Evolutionary conservation across 257 asterid species (phyloP).

Genomic region (Parsonsia alboflavescens): DNA sequence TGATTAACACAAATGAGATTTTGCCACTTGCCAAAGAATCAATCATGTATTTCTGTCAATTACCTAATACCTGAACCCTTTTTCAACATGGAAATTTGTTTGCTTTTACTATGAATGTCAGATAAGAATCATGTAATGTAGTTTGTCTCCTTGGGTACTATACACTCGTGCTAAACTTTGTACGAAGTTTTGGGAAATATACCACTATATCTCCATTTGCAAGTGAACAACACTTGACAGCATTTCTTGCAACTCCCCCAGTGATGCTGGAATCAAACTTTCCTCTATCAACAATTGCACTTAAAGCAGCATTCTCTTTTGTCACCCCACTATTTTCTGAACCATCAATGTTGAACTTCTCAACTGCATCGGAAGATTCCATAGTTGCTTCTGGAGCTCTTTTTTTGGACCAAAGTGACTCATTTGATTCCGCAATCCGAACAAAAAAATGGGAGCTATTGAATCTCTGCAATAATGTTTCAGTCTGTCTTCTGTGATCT

Average conservation of each 20-base stretch:
- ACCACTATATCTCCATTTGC: conserved; percentile 97
- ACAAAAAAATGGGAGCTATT: conserved; percentile 79
- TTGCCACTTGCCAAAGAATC: not conserved
- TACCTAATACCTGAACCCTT: not conserved
- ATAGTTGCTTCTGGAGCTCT: conserved; percentile 30
- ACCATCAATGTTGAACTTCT: conserved; percentile 34
- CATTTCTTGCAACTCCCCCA: conserved; percentile 94
- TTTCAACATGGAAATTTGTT: not conserved
- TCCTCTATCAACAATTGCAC: conserved; percentile 77
- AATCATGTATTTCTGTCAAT: not conserved
- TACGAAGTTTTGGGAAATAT: conserved; percentile 36
- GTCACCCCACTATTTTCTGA: conserved; percentile 33
- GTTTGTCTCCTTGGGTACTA: not conserved
- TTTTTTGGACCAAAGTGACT: conserved; percentile 88
- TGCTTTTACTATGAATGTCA: not conserved
- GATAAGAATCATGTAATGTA: not conserved
- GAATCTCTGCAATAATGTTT: conserved; percentile 60
- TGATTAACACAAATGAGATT: not conserved
- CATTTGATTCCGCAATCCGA: conserved; percentile 72
- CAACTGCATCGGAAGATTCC: conserved; percentile 35
- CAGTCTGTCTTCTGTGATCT: conserved; percentile 74
- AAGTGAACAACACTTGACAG: conserved; percentile 73
- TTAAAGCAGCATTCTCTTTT: conserved; percentile 35
- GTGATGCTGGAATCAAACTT: conserved; percentile 65
- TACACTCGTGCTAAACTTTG: not conserved